Evolutionary conservation across 140 eudicot species (phyloP).

Genomic region (Anethum foeniculum): DNA sequence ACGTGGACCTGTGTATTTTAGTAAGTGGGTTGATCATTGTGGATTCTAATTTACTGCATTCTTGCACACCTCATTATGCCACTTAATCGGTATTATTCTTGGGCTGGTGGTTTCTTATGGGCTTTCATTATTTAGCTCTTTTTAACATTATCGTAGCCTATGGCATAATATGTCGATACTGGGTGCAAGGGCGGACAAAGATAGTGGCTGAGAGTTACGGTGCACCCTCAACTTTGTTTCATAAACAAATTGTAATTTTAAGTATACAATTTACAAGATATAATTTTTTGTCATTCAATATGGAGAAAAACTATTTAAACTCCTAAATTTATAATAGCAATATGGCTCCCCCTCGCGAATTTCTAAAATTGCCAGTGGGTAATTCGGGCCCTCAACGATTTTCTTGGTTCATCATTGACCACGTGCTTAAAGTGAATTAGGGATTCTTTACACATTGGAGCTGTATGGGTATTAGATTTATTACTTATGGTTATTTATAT

Average conservation of each 20-base stretch:
- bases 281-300: neutral
- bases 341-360: neutral
- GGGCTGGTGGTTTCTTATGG: neutral
- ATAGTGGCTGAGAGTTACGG: neutral
- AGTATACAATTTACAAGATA: neutral
- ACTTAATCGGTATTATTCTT: neutral
- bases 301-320: neutral
- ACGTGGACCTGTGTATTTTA: neutral
- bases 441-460: neutral
- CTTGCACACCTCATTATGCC: neutral
- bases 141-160: neutral
- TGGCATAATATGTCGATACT: neutral
- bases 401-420: neutral
- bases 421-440: neutral
- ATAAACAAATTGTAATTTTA: too few relatives aligned
- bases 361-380: neutral
- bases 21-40: neutral
- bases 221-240: neutral
- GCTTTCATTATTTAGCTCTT: neutral
- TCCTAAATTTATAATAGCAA: too few relatives aligned
- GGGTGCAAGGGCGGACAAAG: neutral
- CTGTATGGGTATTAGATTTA: neutral
- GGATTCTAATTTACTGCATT: neutral
- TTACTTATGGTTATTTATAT: neutral
- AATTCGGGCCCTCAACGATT: neutral